These are phyloP conservation scores for Leccinum barrowsii DNA, from an alignment of 768 basidiomycete species.

Conservation along the genomic window DNA sequence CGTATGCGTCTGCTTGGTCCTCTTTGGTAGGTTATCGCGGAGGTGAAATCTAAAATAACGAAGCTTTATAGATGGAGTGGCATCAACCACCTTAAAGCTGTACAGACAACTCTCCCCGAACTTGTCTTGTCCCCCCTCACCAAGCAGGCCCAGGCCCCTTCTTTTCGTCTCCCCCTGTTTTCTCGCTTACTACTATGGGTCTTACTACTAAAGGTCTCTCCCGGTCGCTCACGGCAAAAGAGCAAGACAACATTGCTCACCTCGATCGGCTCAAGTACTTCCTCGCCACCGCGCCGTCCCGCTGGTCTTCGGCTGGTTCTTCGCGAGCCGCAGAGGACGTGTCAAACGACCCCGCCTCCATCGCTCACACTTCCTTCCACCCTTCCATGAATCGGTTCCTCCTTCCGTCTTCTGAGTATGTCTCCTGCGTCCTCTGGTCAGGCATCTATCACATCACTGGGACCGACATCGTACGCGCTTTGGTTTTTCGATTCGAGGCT, in stretches of 20 bases:
- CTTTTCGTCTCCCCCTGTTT: not conserved
- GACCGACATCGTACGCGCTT: slow-evolving; percentile 92
- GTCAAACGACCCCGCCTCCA: slow-evolving; percentile 19
- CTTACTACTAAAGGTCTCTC: slow-evolving; percentile 27
- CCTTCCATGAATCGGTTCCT: slow-evolving; percentile 83
- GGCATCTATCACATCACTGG: slow-evolving; percentile 93
- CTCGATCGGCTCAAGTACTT: slow-evolving; percentile 87
- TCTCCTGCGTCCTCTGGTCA: slow-evolving; percentile 90
- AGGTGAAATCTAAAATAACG: slow-evolving; percentile 17
- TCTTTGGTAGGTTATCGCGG: slow-evolving; percentile 25
- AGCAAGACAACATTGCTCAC: slow-evolving; percentile 68
- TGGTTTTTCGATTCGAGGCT: slow-evolving; percentile 92
- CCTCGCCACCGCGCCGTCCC: slow-evolving; percentile 77
- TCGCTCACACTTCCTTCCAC: slow-evolving; percentile 53
- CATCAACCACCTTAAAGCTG: slow-evolving; percentile 18
- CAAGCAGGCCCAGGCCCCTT: slow-evolving; percentile 1
- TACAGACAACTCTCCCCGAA: slow-evolving; percentile 14
- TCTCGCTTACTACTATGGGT: slow-evolving; percentile 24
- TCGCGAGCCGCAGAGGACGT: slow-evolving; percentile 23
- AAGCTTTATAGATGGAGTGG: slow-evolving; percentile 25
- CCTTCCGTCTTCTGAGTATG: slow-evolving; percentile 82
- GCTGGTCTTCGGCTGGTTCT: slow-evolving; percentile 50
- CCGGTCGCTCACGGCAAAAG: slow-evolving; percentile 56
- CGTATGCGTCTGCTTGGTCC: slow-evolving; percentile 15
- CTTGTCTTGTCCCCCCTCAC: slow-evolving; percentile 3